Percentiles rank a stretch among this genome's conserved stretches.
Conservation (phyloP, 2,329 filamentous ascomycete genomes). For the Septoria petroselini region DNA sequence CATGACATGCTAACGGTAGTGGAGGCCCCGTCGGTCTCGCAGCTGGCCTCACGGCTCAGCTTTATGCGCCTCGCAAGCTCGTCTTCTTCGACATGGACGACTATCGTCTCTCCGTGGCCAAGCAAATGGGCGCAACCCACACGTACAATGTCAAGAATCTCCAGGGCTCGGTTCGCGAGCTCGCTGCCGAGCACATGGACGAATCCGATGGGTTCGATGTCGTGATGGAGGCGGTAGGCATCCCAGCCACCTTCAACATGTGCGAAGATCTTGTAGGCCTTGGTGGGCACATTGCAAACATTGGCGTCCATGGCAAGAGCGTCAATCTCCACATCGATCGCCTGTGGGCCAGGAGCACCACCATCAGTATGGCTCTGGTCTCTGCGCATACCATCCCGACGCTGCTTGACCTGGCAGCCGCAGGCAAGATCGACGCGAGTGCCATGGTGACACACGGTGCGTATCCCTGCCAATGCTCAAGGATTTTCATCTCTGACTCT, state of each 20-base stretch:
- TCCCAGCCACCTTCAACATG: conserved; percentile 52
- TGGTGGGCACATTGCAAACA: conserved; percentile 56
- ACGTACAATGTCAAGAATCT: conserved; percentile 42
- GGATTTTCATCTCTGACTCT: background rate
- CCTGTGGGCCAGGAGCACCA: conserved; percentile 52
- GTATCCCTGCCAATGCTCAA: conserved; percentile 1
- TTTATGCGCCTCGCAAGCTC: conserved; percentile 53
- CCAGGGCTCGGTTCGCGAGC: conserved; percentile 36
- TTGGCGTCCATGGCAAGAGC: conserved; percentile 57
- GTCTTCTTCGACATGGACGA: conserved; percentile 54
- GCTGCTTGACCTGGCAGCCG: conserved; percentile 27
- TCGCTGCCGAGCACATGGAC: conserved; percentile 45
- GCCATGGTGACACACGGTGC: conserved; percentile 31
- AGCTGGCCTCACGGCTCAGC: conserved; percentile 52
- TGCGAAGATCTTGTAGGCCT: conserved; percentile 54
- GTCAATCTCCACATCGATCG: conserved; percentile 53
- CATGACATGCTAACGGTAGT: background rate
- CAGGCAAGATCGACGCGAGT: conserved; percentile 28
- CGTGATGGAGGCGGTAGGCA: conserved; percentile 58
- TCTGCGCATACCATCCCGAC: conserved; percentile 31
- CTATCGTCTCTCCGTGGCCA: conserved; percentile 48
- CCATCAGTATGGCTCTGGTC: conserved; percentile 31
- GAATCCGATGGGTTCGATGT: conserved; percentile 55
- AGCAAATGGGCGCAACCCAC: conserved; percentile 49
- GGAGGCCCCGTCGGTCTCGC: conserved; percentile 56